Percentiles rank a stretch among this genome's conserved stretches.
These are phyloP conservation scores for Coemansia sp. DNA, from an alignment of 192 early-diverging fungal species.

Conservation along the genomic window DNA sequence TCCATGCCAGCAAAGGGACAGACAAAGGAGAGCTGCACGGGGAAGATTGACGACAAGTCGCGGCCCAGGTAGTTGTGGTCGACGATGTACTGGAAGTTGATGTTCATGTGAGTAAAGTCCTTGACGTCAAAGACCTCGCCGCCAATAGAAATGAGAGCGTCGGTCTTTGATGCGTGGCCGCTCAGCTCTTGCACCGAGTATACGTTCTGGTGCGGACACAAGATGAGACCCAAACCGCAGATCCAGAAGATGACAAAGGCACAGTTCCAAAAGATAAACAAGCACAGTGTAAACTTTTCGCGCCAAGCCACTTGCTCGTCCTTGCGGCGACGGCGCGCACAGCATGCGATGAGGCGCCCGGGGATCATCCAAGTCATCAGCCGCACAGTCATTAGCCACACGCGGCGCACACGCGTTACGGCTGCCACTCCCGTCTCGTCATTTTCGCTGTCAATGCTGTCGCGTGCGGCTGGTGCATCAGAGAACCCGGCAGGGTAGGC, in stretches of 20 bases:
- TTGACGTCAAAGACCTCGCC: slow-evolving; percentile 83
- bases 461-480: too few relatives aligned
- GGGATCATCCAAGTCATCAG: slow-evolving; percentile 61
- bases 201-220: slow-evolving; percentile 75
- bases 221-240: slow-evolving; percentile 67
- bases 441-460: too few relatives aligned
- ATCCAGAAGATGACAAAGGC: slow-evolving; percentile 84
- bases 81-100: slow-evolving; percentile 51
- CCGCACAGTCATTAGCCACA: slow-evolving; percentile 42
- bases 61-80: slow-evolving; percentile 62
- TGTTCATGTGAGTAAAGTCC: slow-evolving; percentile 56
- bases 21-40: slow-evolving; percentile 64
- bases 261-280: slow-evolving; percentile 80
- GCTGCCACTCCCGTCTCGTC: too few relatives aligned
- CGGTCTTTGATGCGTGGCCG: slow-evolving; percentile 42
- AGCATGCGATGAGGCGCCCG: slow-evolving; percentile 57
- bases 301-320: slow-evolving; percentile 94
- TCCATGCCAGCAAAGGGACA: slow-evolving; percentile 58
- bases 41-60: slow-evolving; percentile 69
- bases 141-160: slow-evolving; percentile 70
- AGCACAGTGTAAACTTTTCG: slow-evolving; percentile 92
- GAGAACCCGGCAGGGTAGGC: slow-evolving; percentile 6
- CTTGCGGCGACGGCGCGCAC: slow-evolving; percentile 73
- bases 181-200: slow-evolving; percentile 67
- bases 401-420: too few relatives aligned